A percentile compares a stretch with the other conserved stretches of the same genome.
Conservation (phyloP, 2,329 filamentous ascomycete species). For the Stromatinia cepivora region DNA sequence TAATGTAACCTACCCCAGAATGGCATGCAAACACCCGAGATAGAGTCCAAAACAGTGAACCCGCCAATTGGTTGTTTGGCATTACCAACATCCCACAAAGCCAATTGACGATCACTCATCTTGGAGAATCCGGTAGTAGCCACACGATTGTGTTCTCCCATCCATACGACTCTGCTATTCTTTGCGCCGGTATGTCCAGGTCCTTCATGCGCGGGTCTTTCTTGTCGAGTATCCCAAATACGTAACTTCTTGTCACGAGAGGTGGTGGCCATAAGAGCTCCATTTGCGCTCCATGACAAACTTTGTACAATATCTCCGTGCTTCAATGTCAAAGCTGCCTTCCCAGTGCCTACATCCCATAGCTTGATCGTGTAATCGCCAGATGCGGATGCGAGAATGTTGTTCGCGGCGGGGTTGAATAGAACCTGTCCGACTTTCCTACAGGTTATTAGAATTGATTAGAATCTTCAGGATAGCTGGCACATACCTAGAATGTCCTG, state of each 20-base stretch:
- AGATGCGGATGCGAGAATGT: conserved; percentile 90
- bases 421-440: conserved; percentile 98
- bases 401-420: conserved; percentile 95
- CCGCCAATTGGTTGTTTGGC: conserved; percentile 80
- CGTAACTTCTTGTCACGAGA: conserved; percentile 98
- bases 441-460: conserved; percentile 36
- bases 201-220: conserved; percentile 81
- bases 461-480: conserved; percentile 2
- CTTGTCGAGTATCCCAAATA: conserved; percentile 95
- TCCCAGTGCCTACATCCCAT: conserved; percentile 86
- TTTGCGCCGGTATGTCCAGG: conserved; percentile 89
- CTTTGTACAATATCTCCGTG: conserved; percentile 93
- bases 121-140: conserved; percentile 96
- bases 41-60: conserved; percentile 88
- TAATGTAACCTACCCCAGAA: conserved; percentile 73
- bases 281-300: conserved; percentile 91
- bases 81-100: conserved; percentile 88
- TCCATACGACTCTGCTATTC: conserved; percentile 95
- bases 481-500: conserved; percentile 78
- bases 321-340: conserved; percentile 73
- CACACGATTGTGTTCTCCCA: conserved; percentile 94
- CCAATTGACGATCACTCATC: conserved; percentile 97
- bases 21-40: conserved; percentile 97
- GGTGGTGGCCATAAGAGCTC: conserved; percentile 83
- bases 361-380: conserved; percentile 94